phyloP scores from a whole-genome alignment of 495 filamentous ascomycete genomes.

The Hypoxylon fragiforme region DNA sequence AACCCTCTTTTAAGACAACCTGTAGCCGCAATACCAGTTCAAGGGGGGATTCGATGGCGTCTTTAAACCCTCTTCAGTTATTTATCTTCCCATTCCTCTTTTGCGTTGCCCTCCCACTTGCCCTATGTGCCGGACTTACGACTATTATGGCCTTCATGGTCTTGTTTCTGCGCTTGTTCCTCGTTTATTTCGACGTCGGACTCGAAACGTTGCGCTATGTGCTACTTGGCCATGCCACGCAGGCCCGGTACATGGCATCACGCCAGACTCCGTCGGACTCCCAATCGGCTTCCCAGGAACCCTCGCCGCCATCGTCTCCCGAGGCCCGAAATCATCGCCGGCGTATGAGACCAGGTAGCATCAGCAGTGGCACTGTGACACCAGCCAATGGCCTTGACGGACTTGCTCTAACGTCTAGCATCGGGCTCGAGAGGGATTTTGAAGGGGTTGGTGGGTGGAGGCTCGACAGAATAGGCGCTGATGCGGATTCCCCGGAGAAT shows the following conservation, averaged over 20 bases:
- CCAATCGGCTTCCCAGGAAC: slow-evolving; percentile 3
- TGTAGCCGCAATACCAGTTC: not conserved
- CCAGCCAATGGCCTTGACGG: slow-evolving; percentile 38
- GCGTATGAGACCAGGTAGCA: slow-evolving; percentile 36
- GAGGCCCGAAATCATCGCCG: slow-evolving; percentile 41
- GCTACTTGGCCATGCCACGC: slow-evolving; percentile 31
- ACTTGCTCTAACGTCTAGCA: slow-evolving; percentile 43
- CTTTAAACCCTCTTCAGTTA: slow-evolving; percentile 53
- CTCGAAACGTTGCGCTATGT: slow-evolving; percentile 45
- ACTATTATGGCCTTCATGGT: slow-evolving; percentile 66
- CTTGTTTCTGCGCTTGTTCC: slow-evolving; percentile 63
- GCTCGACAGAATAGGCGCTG: slow-evolving; percentile 43
- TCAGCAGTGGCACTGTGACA: slow-evolving; percentile 43
- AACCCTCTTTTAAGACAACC: not conserved
- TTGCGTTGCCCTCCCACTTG: slow-evolving; percentile 68
- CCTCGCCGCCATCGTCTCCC: slow-evolving; percentile 20
- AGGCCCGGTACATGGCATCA: slow-evolving; percentile 23
- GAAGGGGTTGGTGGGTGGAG: slow-evolving; percentile 88
- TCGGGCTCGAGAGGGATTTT: slow-evolving; percentile 67
- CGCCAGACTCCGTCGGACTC: slow-evolving; percentile 11
- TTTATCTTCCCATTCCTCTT: slow-evolving; percentile 65
- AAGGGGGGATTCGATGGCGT: slow-evolving; percentile 48
- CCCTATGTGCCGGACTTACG: slow-evolving; percentile 70
- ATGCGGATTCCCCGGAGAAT: slow-evolving; percentile 61
- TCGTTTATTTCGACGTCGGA: slow-evolving; percentile 72